Evolutionary conservation across 768 basidiomycete species (phyloP).

Genomic region (Brasilioporus rufonigricans): DNA sequence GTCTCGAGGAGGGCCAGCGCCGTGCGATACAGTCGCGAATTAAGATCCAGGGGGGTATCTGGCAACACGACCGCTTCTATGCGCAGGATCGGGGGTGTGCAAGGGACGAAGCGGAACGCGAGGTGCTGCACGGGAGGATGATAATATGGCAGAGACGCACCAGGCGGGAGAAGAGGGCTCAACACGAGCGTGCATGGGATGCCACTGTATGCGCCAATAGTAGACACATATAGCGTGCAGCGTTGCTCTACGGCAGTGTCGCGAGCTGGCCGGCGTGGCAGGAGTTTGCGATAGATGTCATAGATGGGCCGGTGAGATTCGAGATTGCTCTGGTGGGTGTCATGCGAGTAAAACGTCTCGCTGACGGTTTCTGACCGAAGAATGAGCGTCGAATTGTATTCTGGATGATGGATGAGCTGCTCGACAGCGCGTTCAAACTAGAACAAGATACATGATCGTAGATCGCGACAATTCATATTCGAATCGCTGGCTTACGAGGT

Average conservation of each 20-base stretch:
- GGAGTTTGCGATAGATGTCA: constrained; percentile 62
- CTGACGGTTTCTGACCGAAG: constrained; percentile 71
- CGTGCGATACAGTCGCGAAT: constrained; percentile 76
- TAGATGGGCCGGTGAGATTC: constrained; percentile 42
- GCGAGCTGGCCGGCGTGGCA: constrained; percentile 76
- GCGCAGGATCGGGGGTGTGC: constrained; percentile 22
- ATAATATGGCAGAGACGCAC: constrained; percentile 73
- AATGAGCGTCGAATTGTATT: constrained; percentile 90
- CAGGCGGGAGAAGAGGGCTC: constrained; percentile 51
- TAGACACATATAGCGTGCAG: constrained; percentile 64
- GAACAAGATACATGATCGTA: neutral
- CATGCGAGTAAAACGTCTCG: constrained; percentile 33
- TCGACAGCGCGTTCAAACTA: constrained; percentile 74
- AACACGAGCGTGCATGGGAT: constrained; percentile 47
- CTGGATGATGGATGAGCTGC: constrained; percentile 83
- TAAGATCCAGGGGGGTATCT: constrained; percentile 43
- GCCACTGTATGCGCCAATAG: constrained; percentile 18
- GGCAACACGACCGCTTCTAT: constrained; percentile 38
- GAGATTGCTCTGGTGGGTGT: constrained; percentile 36
- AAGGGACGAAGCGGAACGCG: constrained; percentile 70
- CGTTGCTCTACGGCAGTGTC: constrained; percentile 74
- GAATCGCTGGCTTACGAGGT: constrained; percentile 36
- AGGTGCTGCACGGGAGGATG: constrained; percentile 81
- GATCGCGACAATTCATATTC: neutral
- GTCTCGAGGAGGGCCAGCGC: constrained; percentile 78